Base-by-base conservation (phyloP, 805 yeast genomes). In the Lachancea meyersii region DNA sequence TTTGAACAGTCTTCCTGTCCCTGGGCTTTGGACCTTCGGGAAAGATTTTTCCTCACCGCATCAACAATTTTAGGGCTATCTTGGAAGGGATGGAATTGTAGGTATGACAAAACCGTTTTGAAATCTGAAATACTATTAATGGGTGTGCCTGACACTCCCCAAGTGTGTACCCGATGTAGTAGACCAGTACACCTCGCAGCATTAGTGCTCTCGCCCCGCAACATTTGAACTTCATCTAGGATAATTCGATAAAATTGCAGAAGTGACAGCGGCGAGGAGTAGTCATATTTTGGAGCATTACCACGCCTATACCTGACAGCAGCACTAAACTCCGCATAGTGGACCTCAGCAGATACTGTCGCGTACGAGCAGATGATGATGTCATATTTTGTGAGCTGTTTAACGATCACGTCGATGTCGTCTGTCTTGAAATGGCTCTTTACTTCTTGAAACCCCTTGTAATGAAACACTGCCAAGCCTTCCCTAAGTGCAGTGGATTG, bases 91-190 rank as follows among this genome's bases (percentile, higher is more conserved):
- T 69, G 66, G 13, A 78, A 58, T 48, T 80, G 70, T 46, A 88
- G 60, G 54, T 86, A 91, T 11, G 77, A 72, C 26, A 89, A 57
- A 4, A 87, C 70, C 0, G 95, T 82, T 34, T 75, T 77, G 37
- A 89, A 68, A 60, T 91, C 96, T 24, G 70, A 63, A 31, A 77
- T 72, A 48, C 75, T 75, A 49, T 80, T 79, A 13, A 88, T 82
- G 0, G 97, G 95, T 0, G 98, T 93, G 5, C 98, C 98, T 1
- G 96, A 86, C 0, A 89, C 96, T 13, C 95, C 97, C 97, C 97
- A 93, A 0, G 96, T 79, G 64, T 93, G 97, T 35, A 78, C 75
- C 40, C 96, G 70, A 4, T 96, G 91, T 20, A 93, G 76, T 28
- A 85, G 65, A 2, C 84, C 70, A 0, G 96, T 87, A 44, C 88